Evolutionary conservation across 1,139 yeast genomes (phyloP).

Genomic region (Taphrina deformans): DNA sequence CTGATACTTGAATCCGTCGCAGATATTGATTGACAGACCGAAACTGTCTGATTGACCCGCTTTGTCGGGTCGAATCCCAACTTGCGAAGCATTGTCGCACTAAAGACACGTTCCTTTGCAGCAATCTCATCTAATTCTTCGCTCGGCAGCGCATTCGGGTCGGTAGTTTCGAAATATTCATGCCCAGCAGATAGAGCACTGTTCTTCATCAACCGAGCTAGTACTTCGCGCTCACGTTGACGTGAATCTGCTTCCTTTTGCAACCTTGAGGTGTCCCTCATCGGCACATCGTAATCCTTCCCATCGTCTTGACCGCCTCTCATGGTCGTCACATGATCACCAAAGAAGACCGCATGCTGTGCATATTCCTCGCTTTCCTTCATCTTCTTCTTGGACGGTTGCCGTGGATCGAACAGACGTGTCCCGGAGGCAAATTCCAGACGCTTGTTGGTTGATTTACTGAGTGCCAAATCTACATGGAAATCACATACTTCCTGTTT

Average conservation of each 20-base stretch:
- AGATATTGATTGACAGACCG: neutral
- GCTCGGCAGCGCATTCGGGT: neutral
- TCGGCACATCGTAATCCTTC: slow-evolving; percentile 11
- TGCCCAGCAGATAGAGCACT: slow-evolving; percentile 19
- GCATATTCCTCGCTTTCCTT: slow-evolving; percentile 19
- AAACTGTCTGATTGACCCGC: slow-evolving; percentile 2
- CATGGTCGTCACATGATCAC: slow-evolving; percentile 21
- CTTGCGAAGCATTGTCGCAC: slow-evolving; percentile 17
- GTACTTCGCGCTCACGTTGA: slow-evolving; percentile 21
- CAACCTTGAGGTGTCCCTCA: slow-evolving; percentile 16
- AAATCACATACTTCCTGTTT: slow-evolving; percentile 63
- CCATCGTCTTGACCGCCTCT: neutral
- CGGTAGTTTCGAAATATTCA: slow-evolving; percentile 17
- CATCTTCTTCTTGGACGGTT: slow-evolving; percentile 23
- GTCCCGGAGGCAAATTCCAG: slow-evolving; percentile 38
- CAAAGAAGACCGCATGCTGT: slow-evolving; percentile 22
- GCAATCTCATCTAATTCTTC: neutral
- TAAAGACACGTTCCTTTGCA: slow-evolving; percentile 13
- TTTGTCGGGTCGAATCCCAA: slow-evolving; percentile 32
- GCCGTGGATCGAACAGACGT: slow-evolving; percentile 23
- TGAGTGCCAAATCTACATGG: slow-evolving; percentile 64
- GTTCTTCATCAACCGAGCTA: slow-evolving; percentile 14
- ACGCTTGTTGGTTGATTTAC: slow-evolving; percentile 46
- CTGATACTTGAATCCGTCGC: neutral
- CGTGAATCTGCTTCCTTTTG: slow-evolving; percentile 27